Evolutionary conservation across 2,329 filamentous ascomycete species (phyloP).

Genomic region (Colletotrichum cuscutae): DNA sequence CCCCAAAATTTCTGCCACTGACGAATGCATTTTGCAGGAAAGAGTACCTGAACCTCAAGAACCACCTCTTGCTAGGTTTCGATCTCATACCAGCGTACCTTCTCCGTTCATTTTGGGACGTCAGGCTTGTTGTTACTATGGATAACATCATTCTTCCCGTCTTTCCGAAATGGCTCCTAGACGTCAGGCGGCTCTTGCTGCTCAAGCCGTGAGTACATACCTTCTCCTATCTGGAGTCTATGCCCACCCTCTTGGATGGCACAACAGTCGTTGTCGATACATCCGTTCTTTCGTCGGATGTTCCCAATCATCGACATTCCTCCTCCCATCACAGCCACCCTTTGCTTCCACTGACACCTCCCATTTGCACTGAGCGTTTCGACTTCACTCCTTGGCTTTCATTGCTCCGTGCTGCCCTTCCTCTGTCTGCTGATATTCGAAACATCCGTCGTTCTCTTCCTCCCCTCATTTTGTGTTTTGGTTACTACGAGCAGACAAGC

Average conservation of each 20-base stretch:
- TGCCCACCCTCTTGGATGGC: neutral
- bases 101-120: neutral
- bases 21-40: neutral
- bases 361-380: constrained; percentile 3
- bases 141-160: constrained; percentile 16
- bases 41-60: neutral
- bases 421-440: constrained; percentile 1
- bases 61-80: neutral
- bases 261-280: neutral
- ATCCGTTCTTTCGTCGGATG: constrained; percentile 21
- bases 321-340: constrained; percentile 2
- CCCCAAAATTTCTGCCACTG: neutral
- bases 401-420: constrained; percentile 19
- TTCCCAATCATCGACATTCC: neutral
- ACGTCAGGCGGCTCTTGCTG: constrained; percentile 31
- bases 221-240: neutral
- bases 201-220: constrained; percentile 21
- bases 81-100: neutral
- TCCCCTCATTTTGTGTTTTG: constrained; percentile 31
- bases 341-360: constrained; percentile 3
- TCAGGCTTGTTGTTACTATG: constrained; percentile 27
- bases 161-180: constrained; percentile 28
- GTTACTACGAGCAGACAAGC: constrained; percentile 9
- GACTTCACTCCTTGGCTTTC: constrained; percentile 23
- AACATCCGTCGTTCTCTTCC: constrained; percentile 24